phyloP scores from a whole-genome alignment of 2,329 filamentous ascomycete genomes.

The Biscogniauxia sp. region DNA sequence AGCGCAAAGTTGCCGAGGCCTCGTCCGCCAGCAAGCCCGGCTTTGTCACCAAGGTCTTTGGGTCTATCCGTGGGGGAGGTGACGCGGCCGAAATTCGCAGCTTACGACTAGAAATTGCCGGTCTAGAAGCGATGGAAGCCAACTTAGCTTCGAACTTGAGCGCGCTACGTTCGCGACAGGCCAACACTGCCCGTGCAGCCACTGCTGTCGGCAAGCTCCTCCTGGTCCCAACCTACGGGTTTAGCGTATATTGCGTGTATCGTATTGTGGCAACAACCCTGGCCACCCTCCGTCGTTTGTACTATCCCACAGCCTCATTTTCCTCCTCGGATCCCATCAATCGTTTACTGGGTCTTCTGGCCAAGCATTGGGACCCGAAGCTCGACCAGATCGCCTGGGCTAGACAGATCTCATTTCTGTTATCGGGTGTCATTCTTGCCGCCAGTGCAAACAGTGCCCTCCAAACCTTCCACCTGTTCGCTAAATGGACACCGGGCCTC shows the following conservation, averaged over 20 bases:
- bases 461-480: constrained; percentile 82
- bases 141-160: constrained; percentile 65
- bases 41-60: constrained; percentile 72
- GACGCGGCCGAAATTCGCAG: constrained; percentile 58
- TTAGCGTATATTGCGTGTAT: constrained; percentile 82
- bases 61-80: constrained; percentile 64
- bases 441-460: constrained; percentile 78
- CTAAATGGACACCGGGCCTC: constrained; percentile 69
- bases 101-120: constrained; percentile 73
- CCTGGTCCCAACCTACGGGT: constrained; percentile 61
- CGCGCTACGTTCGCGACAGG: constrained; percentile 60
- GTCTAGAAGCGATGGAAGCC: constrained; percentile 75
- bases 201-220: constrained; percentile 66
- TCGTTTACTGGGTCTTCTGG: constrained; percentile 74
- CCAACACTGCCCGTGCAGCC: constrained; percentile 63
- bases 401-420: constrained; percentile 78
- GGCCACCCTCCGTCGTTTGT: constrained; percentile 62
- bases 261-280: constrained; percentile 72
- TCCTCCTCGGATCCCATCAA: constrained; percentile 78
- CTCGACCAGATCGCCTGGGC: constrained; percentile 82
- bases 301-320: constrained; percentile 50
- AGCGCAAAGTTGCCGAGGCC: constrained; percentile 54
- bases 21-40: constrained; percentile 47
- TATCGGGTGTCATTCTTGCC: constrained; percentile 79
- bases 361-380: constrained; percentile 79